Conservation (phyloP, 1,139 yeast genomes). For the Blastobotrys indianensis region DNA sequence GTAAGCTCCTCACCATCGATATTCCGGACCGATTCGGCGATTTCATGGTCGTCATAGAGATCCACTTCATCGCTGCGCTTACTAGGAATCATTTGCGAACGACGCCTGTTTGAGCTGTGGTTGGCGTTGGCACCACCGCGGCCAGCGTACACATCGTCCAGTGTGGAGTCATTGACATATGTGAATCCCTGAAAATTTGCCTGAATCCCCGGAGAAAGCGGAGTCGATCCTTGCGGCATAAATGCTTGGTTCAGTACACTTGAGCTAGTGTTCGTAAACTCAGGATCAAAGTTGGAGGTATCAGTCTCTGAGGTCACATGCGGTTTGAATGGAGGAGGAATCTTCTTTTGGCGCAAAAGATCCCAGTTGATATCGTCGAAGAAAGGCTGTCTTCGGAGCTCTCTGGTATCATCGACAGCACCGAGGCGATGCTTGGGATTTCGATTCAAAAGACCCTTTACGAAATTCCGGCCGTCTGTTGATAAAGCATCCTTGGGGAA, state of each 20-base stretch:
- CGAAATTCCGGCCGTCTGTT: conserved; percentile 88
- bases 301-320: conserved; percentile 86
- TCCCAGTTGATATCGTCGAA: conserved; percentile 90
- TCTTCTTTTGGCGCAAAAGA: conserved; percentile 63
- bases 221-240: conserved; percentile 53
- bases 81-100: neutral
- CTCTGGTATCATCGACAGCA: conserved; percentile 85
- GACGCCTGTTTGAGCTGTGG: conserved; percentile 7
- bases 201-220: conserved; percentile 89
- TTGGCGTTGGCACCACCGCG: conserved; percentile 4
- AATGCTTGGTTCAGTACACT: conserved; percentile 65
- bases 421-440: conserved; percentile 95
- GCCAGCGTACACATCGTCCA: conserved; percentile 69
- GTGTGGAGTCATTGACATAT: conserved; percentile 88
- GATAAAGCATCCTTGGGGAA: conserved; percentile 93
- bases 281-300: conserved; percentile 95
- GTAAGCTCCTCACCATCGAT: conserved; percentile 13
- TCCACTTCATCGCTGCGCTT: conserved; percentile 33
- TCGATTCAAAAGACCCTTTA: conserved; percentile 87
- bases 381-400: conserved; percentile 83
- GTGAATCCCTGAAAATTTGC: conserved; percentile 95
- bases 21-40: conserved; percentile 25
- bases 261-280: conserved; percentile 87
- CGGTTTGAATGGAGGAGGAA: conserved; percentile 98
- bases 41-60: conserved; percentile 35